phyloP scores from a whole-genome alignment of 1,139 yeast genomes.

The Yamadazyma aaseri region DNA sequence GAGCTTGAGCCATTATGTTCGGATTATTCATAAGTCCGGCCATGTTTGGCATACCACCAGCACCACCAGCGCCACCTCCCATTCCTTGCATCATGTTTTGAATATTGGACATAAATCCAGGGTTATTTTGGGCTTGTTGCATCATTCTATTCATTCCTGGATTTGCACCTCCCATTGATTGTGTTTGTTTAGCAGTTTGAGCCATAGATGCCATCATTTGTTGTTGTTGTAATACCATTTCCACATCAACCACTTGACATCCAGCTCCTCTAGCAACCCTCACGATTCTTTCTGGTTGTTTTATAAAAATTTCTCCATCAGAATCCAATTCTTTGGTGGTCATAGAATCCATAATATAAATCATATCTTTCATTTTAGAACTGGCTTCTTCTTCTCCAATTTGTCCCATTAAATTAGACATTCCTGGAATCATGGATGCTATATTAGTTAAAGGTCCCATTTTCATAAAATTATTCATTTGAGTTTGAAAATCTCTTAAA shows the following conservation, averaged over 20 bases:
- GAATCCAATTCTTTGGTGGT: slow-evolving; percentile 86
- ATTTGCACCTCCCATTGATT: slow-evolving; percentile 39
- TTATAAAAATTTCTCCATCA: slow-evolving; percentile 80
- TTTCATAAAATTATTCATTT: slow-evolving; percentile 91
- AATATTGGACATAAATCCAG: slow-evolving; percentile 48
- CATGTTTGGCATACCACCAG: slow-evolving; percentile 62
- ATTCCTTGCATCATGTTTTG: slow-evolving; percentile 29
- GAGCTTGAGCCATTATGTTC: slow-evolving; percentile 43
- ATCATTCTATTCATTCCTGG: slow-evolving; percentile 40
- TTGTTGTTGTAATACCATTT: slow-evolving; percentile 88
- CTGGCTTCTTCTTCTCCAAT: slow-evolving; percentile 91
- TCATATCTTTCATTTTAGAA: slow-evolving; percentile 79
- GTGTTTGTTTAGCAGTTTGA: slow-evolving; percentile 58
- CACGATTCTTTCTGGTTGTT: slow-evolving; percentile 81
- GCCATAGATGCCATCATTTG: slow-evolving; percentile 97
- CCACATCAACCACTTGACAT: slow-evolving; percentile 88
- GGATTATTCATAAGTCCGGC: slow-evolving; percentile 53
- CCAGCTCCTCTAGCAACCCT: slow-evolving; percentile 98
- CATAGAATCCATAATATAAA: slow-evolving; percentile 95
- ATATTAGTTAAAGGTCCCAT: slow-evolving; percentile 95
- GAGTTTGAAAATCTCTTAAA: slow-evolving; percentile 86
- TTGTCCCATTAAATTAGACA: slow-evolving; percentile 79
- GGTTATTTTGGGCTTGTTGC: slow-evolving; percentile 51
- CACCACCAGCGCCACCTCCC: slow-evolving; percentile 39
- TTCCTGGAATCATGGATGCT: slow-evolving; percentile 95